These are phyloP conservation scores for Penicillium coprophilum DNA, from an alignment of 495 filamentous ascomycete species.

Conservation along the genomic window DNA sequence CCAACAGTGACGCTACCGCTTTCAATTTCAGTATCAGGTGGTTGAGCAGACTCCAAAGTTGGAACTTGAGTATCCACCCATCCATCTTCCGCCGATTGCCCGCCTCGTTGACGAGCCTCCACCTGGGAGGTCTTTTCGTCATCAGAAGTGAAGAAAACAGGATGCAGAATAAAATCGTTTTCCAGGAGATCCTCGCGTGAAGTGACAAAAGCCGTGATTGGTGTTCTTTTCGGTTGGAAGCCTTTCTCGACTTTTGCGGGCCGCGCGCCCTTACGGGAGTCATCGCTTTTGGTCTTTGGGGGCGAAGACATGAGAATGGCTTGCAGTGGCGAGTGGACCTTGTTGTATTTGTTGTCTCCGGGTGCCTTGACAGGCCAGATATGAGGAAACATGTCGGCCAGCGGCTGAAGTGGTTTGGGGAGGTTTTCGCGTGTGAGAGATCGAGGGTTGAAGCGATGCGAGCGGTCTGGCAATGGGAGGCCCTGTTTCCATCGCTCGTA, in stretches of 20 bases:
- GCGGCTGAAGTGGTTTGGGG: constrained; percentile 60
- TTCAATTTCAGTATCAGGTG: constrained; percentile 69
- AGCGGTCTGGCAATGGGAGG: constrained; percentile 41
- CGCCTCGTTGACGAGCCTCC: constrained; percentile 44
- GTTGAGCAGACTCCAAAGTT: constrained; percentile 61
- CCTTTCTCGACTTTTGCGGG: constrained; percentile 56
- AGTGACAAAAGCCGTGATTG: constrained; percentile 73
- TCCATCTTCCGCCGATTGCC: constrained; percentile 57
- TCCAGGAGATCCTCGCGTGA: constrained; percentile 72
- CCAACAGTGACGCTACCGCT: constrained; percentile 81
- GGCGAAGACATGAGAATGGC: constrained; percentile 73
- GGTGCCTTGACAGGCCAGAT: constrained; percentile 86
- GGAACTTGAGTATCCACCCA: constrained; percentile 82
- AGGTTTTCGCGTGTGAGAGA: constrained; percentile 59
- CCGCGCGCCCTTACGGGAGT: constrained; percentile 55
- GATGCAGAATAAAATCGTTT: constrained; percentile 79
- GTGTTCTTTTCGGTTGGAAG: constrained; percentile 68
- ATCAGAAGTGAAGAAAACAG: constrained; percentile 55
- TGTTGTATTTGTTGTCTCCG: constrained; percentile 76
- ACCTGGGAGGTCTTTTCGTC: constrained; percentile 42
- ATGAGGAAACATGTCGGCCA: constrained; percentile 81
- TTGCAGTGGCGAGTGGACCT: constrained; percentile 79
- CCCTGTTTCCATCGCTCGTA: constrained; percentile 46
- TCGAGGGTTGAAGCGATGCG: constrained; percentile 68
- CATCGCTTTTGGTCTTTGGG: constrained; percentile 57